Percentiles rank a stretch among this genome's conserved stretches.
These are phyloP conservation scores for Aspergillus sp. DNA, from an alignment of 2,329 filamentous ascomycete species.

Conservation along the genomic window DNA sequence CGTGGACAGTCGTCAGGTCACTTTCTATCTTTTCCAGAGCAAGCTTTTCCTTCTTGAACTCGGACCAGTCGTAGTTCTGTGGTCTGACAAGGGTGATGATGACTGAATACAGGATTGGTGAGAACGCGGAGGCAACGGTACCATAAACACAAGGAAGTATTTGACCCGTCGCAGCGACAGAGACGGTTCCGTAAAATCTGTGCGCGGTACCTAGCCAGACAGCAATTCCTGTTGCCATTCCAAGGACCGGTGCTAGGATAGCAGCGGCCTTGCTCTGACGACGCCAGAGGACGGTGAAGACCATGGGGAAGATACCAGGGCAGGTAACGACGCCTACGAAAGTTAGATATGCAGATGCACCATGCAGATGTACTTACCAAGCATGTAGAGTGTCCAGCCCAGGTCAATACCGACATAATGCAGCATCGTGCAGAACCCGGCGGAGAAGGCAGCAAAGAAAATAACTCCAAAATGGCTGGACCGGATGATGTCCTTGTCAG, in stretches of 20 bases:
- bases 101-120: constrained; percentile 47
- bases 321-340: constrained; percentile 46
- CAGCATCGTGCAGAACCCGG: constrained; percentile 49
- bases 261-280: constrained; percentile 47
- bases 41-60: constrained; percentile 30
- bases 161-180: constrained; percentile 45
- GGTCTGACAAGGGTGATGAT: constrained; percentile 44
- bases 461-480: constrained; percentile 52
- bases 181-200: constrained; percentile 44
- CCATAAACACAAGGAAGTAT: constrained; percentile 51
- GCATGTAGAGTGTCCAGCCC: constrained; percentile 53
- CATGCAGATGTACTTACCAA: constrained; percentile 24
- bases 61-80: constrained; percentile 38
- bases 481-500: constrained; percentile 47
- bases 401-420: constrained; percentile 53
- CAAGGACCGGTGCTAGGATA: constrained; percentile 47
- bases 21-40: constrained; percentile 21
- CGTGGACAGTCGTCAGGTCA: constrained; percentile 16
- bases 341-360: not conserved
- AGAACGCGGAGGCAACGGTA: constrained; percentile 50
- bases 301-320: constrained; percentile 51
- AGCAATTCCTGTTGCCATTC: constrained; percentile 47
- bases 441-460: constrained; percentile 48
- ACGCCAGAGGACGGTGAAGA: constrained; percentile 51
- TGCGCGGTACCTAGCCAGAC: constrained; percentile 51